Base-by-base conservation (phyloP, 2,329 filamentous ascomycete species). In the Pyrenochaeta sp. region DNA sequence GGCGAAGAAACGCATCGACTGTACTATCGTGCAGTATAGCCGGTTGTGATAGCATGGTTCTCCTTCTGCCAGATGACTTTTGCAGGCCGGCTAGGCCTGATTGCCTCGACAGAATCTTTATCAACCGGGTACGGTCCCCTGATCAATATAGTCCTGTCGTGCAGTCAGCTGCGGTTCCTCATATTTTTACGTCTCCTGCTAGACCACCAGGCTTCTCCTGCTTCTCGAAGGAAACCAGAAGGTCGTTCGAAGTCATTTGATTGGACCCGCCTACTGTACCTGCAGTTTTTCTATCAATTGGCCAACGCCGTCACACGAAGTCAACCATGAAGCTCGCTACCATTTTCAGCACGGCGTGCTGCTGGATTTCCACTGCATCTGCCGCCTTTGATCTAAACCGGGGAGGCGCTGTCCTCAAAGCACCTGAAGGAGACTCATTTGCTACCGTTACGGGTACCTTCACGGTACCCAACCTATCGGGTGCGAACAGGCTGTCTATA, bases 301-400 rank as follows among this genome's bases (percentile, higher is more conserved):
- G 37, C 28, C 25, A 52, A 2, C 12, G 15, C 22, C 8, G 27
- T 19, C 27, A 9, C 10, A 40, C 15, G n/a, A 30, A 10, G 12
- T 39, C 40, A 50, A 45, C 47, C 28, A 71, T 71, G 69, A 67
- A 52, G 50, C 12, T 57, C 30, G 47, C 48, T 24, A 19, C 42
- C 32, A 19, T 69, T 39, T 25, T 64, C 27, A 54, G 55, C 32
- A 36, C 12, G 12, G 32, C 32, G 32, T 36, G 32, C 32, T 36
- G 32, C 51, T 64, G 54, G 48, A 34, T 52, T 28, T 57, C 67
- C n/a, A 34, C 44, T 19, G 60, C 53, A 45, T 56, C 54, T 43
- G 69, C 63, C n/a, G 69, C 69, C 6, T 72, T 66, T 49, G 69
- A 72, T 47, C 55, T 58, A 10, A 71, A 71, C 39, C 58, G 68